Base-by-base conservation (phyloP, 1,284 basidiomycete species). In the Pseudozyma hubeiensis region DNA sequence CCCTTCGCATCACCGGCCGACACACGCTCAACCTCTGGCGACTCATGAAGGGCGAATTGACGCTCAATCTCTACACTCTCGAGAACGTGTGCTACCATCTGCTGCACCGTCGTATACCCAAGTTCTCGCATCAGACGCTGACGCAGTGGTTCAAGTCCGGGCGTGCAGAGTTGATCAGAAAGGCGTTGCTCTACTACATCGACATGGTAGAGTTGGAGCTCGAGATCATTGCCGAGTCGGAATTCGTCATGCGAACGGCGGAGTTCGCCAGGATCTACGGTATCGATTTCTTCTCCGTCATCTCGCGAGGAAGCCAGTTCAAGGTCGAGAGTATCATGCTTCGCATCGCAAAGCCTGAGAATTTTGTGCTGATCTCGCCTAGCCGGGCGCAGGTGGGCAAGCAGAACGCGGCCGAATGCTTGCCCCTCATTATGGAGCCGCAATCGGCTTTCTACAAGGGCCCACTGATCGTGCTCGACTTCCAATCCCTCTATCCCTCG, bases 281-380 rank as follows among this genome's bases (percentile, higher is more conserved):
- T 0, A 91, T 99, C 51, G 96, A 99, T 85, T 98, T 98, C 84
- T 93, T 92, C 82, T 97, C 94, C 0, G 95, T 98, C 45, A 89
- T 97, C 63, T 94, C 90, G 73, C 90, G 97, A 34, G 96, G 96
- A 1, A 96, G 93, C 3, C 96, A 99, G 79, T 98, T 94, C 88
- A 98, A 98, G 86, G 96, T 99, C 19, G 96, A 99, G 86, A 94
- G 94, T 0, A 96, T 99, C 86, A 91, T 99, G 91, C 94, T 97
- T 84, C 90, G 94, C 29, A 94, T 99, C 52, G 93, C 93, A n/a
- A 99, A 99, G 85, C 94, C 95, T 0, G 96, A 98, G 83, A 93
- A 89, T 47, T 83, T 78, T 43, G 63, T 84, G n/a, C 69, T 84
- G 14, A 78, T 77, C 17, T 80, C 81, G 37, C 82, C 82, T 4